phyloP scores from a whole-genome alignment of 169 alveolate species.

The Eimeria acervulina region DNA sequence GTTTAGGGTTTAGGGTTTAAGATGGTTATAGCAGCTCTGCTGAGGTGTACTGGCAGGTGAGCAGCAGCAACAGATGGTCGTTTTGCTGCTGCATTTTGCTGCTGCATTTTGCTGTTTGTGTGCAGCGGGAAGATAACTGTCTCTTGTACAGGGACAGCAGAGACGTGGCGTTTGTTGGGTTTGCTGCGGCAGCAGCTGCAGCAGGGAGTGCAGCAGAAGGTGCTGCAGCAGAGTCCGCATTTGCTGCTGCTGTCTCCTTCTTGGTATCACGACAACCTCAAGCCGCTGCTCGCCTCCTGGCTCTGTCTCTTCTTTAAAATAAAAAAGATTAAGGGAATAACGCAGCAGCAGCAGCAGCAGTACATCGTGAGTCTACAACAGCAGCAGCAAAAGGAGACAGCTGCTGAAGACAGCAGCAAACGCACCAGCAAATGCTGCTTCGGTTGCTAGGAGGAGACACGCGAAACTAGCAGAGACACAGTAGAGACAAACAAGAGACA shows the following conservation, averaged over 20 bases:
- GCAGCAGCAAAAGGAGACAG: slow-evolving; percentile 47
- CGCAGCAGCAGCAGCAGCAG: slow-evolving; percentile 80
- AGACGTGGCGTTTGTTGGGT: slow-evolving; percentile 75
- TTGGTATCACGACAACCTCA: slow-evolving; percentile 87
- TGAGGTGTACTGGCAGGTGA: too few relatives aligned
- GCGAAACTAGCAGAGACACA: not conserved
- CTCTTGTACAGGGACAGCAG: slow-evolving; percentile 53
- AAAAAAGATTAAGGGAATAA: slow-evolving; percentile 35
- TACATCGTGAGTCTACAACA: slow-evolving; percentile 47
- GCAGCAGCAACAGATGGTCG: too few relatives aligned
- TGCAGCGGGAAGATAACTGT: slow-evolving; percentile 63
- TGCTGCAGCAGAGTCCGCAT: slow-evolving; percentile 90
- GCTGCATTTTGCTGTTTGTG: slow-evolving; percentile 2
- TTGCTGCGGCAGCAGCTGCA: slow-evolving; percentile 75
- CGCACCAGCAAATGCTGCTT: not conserved
- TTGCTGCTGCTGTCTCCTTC: slow-evolving; percentile 88
- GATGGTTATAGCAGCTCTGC: too few relatives aligned
- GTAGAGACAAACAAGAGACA: slow-evolving; percentile 14
- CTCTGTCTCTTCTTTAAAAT: slow-evolving; percentile 83
- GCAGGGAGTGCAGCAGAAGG: slow-evolving; percentile 84
- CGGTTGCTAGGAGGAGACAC: not conserved
- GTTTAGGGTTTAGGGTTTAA: too few relatives aligned
- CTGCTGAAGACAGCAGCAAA: not conserved
- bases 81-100: not conserved
- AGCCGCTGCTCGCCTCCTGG: slow-evolving; percentile 88